phyloP scores from a whole-genome alignment of 305 asterid genomes.

The Fraxinus angustifolia region DNA sequence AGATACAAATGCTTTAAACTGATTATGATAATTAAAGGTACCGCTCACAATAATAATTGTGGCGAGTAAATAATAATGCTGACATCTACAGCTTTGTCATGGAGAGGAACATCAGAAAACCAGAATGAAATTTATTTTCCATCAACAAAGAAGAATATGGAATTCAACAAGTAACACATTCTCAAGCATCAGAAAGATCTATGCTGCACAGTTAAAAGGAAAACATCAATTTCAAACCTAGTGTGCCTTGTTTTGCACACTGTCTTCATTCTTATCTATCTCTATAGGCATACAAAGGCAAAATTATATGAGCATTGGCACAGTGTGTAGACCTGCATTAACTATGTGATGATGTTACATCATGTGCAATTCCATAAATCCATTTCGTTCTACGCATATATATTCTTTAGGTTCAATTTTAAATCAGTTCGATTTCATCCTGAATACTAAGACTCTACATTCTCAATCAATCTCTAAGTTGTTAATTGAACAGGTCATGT shows the following conservation, averaged over 20 bases:
- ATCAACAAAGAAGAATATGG: not conserved
- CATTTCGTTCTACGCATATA: not conserved
- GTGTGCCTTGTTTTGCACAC: not conserved
- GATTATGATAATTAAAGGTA: not conserved
- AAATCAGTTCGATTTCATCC: conserved; percentile 7
- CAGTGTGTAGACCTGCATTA: not conserved
- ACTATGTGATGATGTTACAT: not conserved
- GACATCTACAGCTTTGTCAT: conserved; percentile 13
- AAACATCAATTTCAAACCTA: not conserved
- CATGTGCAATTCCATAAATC: not conserved
- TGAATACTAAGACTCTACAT: not conserved
- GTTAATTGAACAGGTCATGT: conserved; percentile 1
- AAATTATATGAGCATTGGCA: not conserved
- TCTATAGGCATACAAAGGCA: not conserved
- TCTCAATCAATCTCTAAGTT: conserved; percentile 4
- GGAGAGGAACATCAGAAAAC: conserved; percentile 15
- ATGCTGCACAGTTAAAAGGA: not conserved
- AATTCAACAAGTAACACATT: conserved; percentile 10
- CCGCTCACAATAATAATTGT: not conserved
- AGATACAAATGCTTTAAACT: conserved; percentile 12
- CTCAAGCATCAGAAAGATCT: not conserved
- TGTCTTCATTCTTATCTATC: not conserved
- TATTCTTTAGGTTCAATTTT: not conserved
- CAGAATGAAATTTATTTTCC: conserved; percentile 10
- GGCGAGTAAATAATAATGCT: conserved; percentile 15